Conservation (phyloP, 2,329 filamentous ascomycete species). For the Diatrype stigma region DNA sequence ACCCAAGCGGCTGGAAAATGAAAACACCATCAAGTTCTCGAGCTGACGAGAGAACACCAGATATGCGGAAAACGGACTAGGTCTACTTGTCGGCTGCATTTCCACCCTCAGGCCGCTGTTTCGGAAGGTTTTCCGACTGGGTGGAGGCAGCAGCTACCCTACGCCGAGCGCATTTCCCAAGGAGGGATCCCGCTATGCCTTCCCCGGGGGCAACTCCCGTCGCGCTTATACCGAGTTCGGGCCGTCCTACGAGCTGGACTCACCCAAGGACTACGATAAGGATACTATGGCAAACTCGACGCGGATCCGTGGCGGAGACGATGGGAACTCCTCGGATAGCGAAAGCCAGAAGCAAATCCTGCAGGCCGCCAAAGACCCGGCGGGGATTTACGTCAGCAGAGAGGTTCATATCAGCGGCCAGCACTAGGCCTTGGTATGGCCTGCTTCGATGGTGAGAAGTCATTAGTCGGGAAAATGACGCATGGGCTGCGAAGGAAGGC, state of each 20-base stretch:
- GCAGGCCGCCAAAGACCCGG: not conserved
- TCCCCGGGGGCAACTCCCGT: constrained; percentile 7
- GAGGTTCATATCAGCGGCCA: constrained; percentile 1
- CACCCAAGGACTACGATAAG: constrained; percentile 5
- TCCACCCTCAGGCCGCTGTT: constrained; percentile 15
- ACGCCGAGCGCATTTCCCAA: not conserved
- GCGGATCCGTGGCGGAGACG: not conserved
- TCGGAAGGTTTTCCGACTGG: constrained; percentile 8
- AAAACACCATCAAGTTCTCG: too few species aligned
- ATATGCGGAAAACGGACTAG: constrained; percentile 16
- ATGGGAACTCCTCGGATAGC: constrained; percentile 6
- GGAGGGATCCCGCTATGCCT: constrained; percentile 1
- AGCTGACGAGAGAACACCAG: not conserved
- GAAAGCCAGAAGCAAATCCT: constrained; percentile 10
- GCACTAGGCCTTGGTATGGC: not conserved
- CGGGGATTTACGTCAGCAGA: not conserved
- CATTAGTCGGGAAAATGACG: too few species aligned
- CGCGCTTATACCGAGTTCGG: constrained; percentile 9
- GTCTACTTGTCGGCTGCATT: constrained; percentile 12
- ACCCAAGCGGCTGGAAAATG: not conserved
- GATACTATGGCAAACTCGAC: constrained; percentile 2
- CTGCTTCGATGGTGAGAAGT: too few species aligned
- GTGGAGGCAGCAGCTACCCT: constrained; percentile 2
- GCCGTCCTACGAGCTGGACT: constrained; percentile 1
- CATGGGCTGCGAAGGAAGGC: too few species aligned